These are phyloP conservation scores for Sideroxylon spinosum DNA, from an alignment of 179 eudicot species.

Conservation along the genomic window DNA sequence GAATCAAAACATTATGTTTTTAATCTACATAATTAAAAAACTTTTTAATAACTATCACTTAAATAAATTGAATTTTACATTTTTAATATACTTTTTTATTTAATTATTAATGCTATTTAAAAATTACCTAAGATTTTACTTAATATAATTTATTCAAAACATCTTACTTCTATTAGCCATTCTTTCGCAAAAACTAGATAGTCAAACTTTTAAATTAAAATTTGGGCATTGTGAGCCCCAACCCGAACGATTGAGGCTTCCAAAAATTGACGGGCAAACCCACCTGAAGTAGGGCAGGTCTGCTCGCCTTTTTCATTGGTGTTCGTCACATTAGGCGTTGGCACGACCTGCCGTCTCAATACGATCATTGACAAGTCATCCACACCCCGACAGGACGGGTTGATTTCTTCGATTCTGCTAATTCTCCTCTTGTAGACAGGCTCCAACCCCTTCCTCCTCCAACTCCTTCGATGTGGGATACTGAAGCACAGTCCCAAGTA, in stretches of 20 bases:
- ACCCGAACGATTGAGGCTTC: constrained; percentile 32
- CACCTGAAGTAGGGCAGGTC: constrained; percentile 46
- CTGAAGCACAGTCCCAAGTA: constrained; percentile 48
- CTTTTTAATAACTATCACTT: no score
- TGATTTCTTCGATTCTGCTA: fast-evolving
- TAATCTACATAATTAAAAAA: no score
- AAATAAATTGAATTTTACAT: no score
- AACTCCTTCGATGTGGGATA: constrained; percentile 6
- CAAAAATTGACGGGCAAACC: constrained; percentile 84
- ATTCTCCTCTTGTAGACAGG: background rate
- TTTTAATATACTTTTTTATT: no score
- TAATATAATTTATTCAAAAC: no score
- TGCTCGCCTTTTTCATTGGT: constrained; percentile 46
- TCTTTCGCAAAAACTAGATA: no score
- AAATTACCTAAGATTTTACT: no score
- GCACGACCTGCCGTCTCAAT: constrained; percentile 75
- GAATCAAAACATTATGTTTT: no score
- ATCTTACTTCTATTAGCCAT: no score
- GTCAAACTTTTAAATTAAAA: no score
- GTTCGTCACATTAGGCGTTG: constrained; percentile 63
- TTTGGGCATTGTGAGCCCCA: background rate
- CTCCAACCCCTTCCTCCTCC: background rate
- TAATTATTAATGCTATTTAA: no score
- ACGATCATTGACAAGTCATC: constrained; percentile 74
- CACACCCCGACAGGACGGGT: constrained; percentile 79